Base-by-base conservation (phyloP, 164 flowering plant species). In the Vitis vinifera region DNA sequence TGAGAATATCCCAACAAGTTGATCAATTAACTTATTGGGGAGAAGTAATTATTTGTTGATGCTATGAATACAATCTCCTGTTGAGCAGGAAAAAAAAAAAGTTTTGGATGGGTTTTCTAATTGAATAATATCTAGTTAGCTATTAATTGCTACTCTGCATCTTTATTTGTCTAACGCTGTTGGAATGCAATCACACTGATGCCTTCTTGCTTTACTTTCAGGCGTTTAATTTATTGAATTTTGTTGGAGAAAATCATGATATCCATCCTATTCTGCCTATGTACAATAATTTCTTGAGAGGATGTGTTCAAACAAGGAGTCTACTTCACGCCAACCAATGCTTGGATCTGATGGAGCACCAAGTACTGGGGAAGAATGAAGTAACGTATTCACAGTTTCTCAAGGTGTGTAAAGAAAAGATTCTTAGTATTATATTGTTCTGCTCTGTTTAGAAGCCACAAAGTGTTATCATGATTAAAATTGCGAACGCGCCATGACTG, bases 311-410 rank as follows among this genome's bases (percentile, higher is more conserved):
- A 71, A 67, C 16, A 69, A 55, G 69, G 55, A 84, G 80, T 78
- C 17, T 66, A 37, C 44, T 17, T 63, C 75, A 86, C 76, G 84
- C 81, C n/a, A 71, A 68, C 68, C 65, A 74, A 48, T 91, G 96
- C 79, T 79, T 92, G 78, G 82, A 83, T 67, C 68, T 92, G 73
- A 94, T 94, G 98, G 97, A 92, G 62, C 66, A 19, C 5, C 80
- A 68, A 12, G 63, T 74, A 75, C 73, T 85, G 65, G 96, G 93
- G 62, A 90, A 85, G 82, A 85, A 91, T 79, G 90, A 86, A 78
- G 71, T 59, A 29, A 90, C 97, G 51, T 94, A 91, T 67, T 49
- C 69, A 19, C 81, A 72, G 67, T 92, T 91, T 75, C 92, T 94
- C 63, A 86, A 94, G 94, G 97, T 91, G 66, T 74, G 82, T 73